Evolutionary conservation across 2,329 filamentous ascomycete genomes (phyloP).

Genomic region (Whalleya microplaca): DNA sequence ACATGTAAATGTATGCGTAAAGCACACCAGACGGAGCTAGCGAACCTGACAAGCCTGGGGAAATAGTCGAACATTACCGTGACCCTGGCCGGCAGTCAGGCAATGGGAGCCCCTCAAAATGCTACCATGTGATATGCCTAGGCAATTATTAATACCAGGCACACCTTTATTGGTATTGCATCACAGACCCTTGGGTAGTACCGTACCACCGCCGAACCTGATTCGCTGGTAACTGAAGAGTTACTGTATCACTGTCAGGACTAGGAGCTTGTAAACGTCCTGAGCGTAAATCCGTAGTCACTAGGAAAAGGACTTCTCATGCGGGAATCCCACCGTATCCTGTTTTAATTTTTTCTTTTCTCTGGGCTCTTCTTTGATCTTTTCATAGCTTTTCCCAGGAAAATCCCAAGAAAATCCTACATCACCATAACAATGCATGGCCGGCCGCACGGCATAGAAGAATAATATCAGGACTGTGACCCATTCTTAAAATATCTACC

Average conservation of each 20-base stretch:
- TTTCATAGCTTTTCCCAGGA: neutral
- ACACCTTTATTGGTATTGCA: neutral
- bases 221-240: constrained; percentile 13
- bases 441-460: neutral
- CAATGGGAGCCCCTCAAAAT: constrained; percentile 19
- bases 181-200: constrained; percentile 16
- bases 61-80: constrained; percentile 7
- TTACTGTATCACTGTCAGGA: constrained; percentile 18
- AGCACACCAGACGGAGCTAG: too few relatives aligned
- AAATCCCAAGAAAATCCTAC: neutral
- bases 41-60: neutral
- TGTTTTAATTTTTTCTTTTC: constrained; percentile 2
- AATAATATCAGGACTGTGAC: neutral
- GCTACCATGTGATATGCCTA: constrained; percentile 13
- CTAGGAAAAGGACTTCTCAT: constrained; percentile 7
- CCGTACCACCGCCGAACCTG: constrained; percentile 4
- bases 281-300: constrained; percentile 13
- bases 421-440: neutral
- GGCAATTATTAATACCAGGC: constrained; percentile 3
- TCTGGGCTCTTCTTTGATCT: neutral
- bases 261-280: constrained; percentile 15
- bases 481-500: constrained; percentile 18
- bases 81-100: constrained; percentile 13
- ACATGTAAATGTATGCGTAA: too few relatives aligned
- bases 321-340: constrained; percentile 11